These are phyloP conservation scores for Pelargonium hybrid DNA, from an alignment of 441 rosid genomes.

Conservation along the genomic window DNA sequence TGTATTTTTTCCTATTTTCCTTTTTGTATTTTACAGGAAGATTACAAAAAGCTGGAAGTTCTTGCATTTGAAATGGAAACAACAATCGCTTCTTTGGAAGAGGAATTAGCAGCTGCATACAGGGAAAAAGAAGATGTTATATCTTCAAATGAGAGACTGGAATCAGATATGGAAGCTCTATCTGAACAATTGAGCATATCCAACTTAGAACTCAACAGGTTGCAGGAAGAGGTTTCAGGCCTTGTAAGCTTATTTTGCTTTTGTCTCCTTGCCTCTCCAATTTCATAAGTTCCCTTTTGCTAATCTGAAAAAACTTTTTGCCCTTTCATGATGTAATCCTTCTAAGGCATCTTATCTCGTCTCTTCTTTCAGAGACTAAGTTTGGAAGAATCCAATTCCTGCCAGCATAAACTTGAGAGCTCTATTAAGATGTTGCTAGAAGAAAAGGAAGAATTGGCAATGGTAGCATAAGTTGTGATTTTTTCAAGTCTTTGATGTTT, in stretches of 20 bases:
- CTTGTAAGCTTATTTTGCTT: slow-evolving; percentile 39
- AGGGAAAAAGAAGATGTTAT: slow-evolving; percentile 48
- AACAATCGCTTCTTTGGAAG: slow-evolving; percentile 71
- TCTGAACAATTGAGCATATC: slow-evolving; percentile 36
- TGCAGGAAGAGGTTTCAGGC: slow-evolving; percentile 43
- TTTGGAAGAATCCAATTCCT: slow-evolving; percentile 52
- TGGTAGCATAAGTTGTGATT: slow-evolving; percentile 36
- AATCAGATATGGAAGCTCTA: slow-evolving; percentile 43
- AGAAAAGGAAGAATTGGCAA: slow-evolving; percentile 86
- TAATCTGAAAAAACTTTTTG: slow-evolving; percentile 13
- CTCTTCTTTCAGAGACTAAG: slow-evolving; percentile 35
- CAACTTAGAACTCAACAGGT: slow-evolving; percentile 35
- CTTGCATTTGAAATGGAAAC: slow-evolving; percentile 91
- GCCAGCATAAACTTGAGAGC: slow-evolving; percentile 46
- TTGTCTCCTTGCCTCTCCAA: slow-evolving; percentile 8
- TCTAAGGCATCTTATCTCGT: slow-evolving; percentile 1
- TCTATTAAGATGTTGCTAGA: slow-evolving; percentile 40
- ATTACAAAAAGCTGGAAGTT: slow-evolving; percentile 59
- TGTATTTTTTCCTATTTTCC: slow-evolving; percentile 6
- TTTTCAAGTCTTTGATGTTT: slow-evolving; percentile 2
- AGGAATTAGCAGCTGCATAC: slow-evolving; percentile 45
- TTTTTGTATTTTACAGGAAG: slow-evolving; percentile 47
- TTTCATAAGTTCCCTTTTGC: slow-evolving; percentile 10
- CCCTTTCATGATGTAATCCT: background rate
- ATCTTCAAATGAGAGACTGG: slow-evolving; percentile 39